Base-by-base conservation (phyloP, 352 stramenopile species). In the Globisporangium middletonii region DNA sequence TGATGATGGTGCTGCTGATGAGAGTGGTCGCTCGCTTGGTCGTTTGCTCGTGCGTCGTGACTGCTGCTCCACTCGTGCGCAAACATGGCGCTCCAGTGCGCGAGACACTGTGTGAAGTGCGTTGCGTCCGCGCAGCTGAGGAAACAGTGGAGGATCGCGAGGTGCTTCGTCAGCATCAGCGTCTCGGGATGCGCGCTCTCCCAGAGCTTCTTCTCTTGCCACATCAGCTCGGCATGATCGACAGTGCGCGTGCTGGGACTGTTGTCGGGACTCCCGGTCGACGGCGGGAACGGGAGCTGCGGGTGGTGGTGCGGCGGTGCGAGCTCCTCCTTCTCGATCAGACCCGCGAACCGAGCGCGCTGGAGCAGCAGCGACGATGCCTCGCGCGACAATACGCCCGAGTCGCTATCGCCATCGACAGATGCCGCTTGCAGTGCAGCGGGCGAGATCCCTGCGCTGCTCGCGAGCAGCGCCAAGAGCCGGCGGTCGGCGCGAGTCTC, bases 121-220 rank as follows among this genome's bases (percentile, higher is more conserved):
- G 51, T 61, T 16, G 71, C 71, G 12, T 73, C 62, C n/a, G 72
- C 50, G 55, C 60, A 46, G 15, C 53, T 47, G 8, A 87, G 53
- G 42, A 87, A 85, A 41, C 69, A 60, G 44, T 67, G 70, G 11
- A 87, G 52, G 16, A 88, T 69, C 9, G 64, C 65, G 28, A 88
- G 57, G 13, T 79, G 71, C 61, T 88, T 88, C 46, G 73, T 74
- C 50, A 71, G 69, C 47, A 61, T 65, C 53, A 83, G 68, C 9
- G 67, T 64, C 46, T 64, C 61, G 8, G 33, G 53, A 43, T 88
- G 66, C 4, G 52, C 50, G 26, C 62, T 69, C 53, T 75, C 73
- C 77, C 75, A 85, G 42, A 80, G 47, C 43, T 64, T 74, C 23
- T 73, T 60, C 28, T 78, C 68, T 38, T 67, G 56, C 65, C 68